Evolutionary conservation across 2,329 filamentous ascomycete genomes (phyloP).

Genomic region (Aspergillus sp.): DNA sequence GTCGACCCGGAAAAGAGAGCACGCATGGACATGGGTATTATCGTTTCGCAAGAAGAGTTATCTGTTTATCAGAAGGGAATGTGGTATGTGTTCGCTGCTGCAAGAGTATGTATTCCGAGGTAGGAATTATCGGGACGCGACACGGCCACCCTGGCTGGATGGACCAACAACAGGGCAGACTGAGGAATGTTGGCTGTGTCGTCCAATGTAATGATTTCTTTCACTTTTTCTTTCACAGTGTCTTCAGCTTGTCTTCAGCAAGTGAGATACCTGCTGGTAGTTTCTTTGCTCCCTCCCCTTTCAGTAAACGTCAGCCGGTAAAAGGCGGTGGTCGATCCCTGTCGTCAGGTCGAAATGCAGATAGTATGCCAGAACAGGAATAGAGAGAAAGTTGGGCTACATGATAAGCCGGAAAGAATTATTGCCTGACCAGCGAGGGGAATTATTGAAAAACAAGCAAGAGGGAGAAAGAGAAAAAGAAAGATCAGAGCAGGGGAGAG

Average conservation of each 20-base stretch:
- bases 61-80: slow-evolving; percentile 2
- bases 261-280: background rate
- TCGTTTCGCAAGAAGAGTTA: slow-evolving; percentile 6
- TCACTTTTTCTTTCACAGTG: background rate
- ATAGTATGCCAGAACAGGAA: background rate
- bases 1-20: slow-evolving; percentile 28
- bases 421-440: background rate
- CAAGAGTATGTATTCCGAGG: too few species aligned
- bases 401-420: background rate
- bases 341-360: background rate
- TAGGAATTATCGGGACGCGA: slow-evolving; percentile 3
- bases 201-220: too few species aligned
- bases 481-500: slow-evolving; percentile 3
- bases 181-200: slow-evolving; percentile 6
- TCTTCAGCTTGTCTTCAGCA: background rate
- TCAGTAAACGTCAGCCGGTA: background rate
- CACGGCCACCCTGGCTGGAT: slow-evolving; percentile 15
- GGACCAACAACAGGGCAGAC: slow-evolving; percentile 3
- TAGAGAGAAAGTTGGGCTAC: background rate
- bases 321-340: background rate
- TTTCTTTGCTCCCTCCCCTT: background rate
- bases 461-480: slow-evolving; percentile 3
- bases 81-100: slow-evolving; percentile 2
- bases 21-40: slow-evolving; percentile 28
- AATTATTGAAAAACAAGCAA: background rate